A percentile compares a stretch with the other conserved stretches of the same genome.
phyloP scores from a whole-genome alignment of 2,329 filamentous ascomycete genomes.

The Aspergillus alliaceus region DNA sequence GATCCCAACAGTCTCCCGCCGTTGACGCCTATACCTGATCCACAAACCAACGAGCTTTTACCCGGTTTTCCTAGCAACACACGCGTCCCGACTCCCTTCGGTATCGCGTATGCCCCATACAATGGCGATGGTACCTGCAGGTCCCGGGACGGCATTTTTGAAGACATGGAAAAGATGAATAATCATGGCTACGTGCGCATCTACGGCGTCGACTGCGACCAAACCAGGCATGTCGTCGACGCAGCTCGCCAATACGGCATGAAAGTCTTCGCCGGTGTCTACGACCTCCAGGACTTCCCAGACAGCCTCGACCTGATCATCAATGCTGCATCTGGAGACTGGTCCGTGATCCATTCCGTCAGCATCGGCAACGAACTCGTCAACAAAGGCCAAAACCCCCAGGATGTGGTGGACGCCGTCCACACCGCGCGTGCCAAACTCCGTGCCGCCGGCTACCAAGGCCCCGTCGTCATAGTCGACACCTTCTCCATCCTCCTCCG shows the following conservation, averaged over 20 bases:
- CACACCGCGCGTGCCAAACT: constrained; percentile 58
- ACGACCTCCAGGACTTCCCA: constrained; percentile 58
- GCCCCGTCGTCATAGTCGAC: constrained; percentile 77
- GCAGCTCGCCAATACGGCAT: constrained; percentile 65
- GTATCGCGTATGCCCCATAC: constrained; percentile 62
- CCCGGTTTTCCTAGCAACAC: not conserved
- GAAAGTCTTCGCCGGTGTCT: constrained; percentile 75
- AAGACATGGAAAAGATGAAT: constrained; percentile 61
- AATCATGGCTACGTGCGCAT: constrained; percentile 64
- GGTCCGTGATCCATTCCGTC: constrained; percentile 69
- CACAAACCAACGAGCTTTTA: not conserved
- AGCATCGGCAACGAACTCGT: constrained; percentile 80
- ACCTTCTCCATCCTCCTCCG: constrained; percentile 68
- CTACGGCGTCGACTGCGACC: constrained; percentile 79
- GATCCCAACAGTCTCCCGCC: not conserved
- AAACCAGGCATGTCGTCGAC: constrained; percentile 62
- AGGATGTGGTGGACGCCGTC: constrained; percentile 59
- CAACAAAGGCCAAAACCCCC: constrained; percentile 59
- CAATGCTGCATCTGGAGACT: constrained; percentile 61
- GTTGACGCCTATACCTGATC: not conserved
- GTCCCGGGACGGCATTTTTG: constrained; percentile 58
- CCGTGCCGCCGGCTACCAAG: constrained; percentile 63
- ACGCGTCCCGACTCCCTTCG: constrained; percentile 31
- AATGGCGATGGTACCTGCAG: constrained; percentile 65
- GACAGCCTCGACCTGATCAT: constrained; percentile 63